These are phyloP conservation scores for Halophytophthora polymorphica DNA, from an alignment of 352 stramenopile species.

Conservation along the genomic window DNA sequence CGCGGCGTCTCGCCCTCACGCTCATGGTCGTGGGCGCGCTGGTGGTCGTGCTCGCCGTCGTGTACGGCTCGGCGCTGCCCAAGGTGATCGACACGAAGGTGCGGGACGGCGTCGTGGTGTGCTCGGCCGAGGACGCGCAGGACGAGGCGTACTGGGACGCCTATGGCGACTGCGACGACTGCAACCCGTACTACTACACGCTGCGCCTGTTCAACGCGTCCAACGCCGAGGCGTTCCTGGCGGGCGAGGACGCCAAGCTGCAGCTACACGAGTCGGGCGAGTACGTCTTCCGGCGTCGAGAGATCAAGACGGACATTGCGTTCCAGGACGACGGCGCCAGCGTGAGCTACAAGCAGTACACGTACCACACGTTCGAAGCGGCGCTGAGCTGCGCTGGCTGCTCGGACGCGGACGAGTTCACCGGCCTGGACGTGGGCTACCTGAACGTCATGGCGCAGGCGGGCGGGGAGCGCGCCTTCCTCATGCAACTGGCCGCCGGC, in stretches of 20 bases:
- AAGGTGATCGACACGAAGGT: slow-evolving; percentile 40
- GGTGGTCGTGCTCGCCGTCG: slow-evolving; percentile 30
- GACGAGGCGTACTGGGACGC: slow-evolving; percentile 41
- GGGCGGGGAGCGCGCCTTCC: slow-evolving; percentile 56
- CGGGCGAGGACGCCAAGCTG: slow-evolving; percentile 42
- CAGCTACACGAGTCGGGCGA: slow-evolving; percentile 60
- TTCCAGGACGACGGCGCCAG: slow-evolving; percentile 46
- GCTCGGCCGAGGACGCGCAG: slow-evolving; percentile 29
- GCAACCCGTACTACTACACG: slow-evolving; percentile 67
- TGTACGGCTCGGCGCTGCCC: slow-evolving; percentile 38
- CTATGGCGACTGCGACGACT: slow-evolving; percentile 59
- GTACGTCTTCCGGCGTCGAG: slow-evolving; percentile 64
- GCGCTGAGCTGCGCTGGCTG: slow-evolving; percentile 52
- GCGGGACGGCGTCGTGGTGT: slow-evolving; percentile 38
- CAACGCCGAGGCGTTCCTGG: slow-evolving; percentile 61
- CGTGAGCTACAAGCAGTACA: slow-evolving; percentile 78
- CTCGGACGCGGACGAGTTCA: slow-evolving; percentile 50
- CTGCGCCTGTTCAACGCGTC: slow-evolving; percentile 74
- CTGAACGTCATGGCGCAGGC: slow-evolving; percentile 60
- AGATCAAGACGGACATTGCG: slow-evolving; percentile 64
- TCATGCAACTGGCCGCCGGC: slow-evolving; percentile 34
- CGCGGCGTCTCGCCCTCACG: slow-evolving; percentile 26
- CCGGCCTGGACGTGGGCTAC: slow-evolving; percentile 61
- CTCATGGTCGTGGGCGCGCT: slow-evolving; percentile 29
- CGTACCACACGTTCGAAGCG: slow-evolving; percentile 58